phyloP scores from a whole-genome alignment of 305 asterid genomes.

The Fraxinus velutina region DNA sequence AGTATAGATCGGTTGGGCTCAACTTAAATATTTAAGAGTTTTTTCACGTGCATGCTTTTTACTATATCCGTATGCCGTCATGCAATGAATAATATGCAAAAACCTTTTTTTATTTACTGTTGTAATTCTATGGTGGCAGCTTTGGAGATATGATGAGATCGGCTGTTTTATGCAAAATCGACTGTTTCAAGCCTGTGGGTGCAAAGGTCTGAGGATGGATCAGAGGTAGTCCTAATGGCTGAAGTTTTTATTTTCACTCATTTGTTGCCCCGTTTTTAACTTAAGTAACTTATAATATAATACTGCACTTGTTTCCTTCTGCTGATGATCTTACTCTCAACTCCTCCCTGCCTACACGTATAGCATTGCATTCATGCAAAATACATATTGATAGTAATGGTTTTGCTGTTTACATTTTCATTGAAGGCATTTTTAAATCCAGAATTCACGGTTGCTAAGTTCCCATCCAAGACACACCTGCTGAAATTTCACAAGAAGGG shows the following conservation, averaged over 20 bases:
- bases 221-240: conserved; percentile 40
- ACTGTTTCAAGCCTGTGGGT: conserved; percentile 86
- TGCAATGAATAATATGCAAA: conserved; percentile 14
- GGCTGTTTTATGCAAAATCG: conserved; percentile 87
- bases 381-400: not conserved
- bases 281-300: not conserved
- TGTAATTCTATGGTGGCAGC: conserved; percentile 56
- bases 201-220: conserved; percentile 55
- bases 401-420: not conserved
- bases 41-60: conserved; percentile 26
- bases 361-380: not conserved
- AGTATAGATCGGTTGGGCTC: conserved; percentile 92
- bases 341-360: not conserved
- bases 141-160: conserved; percentile 91
- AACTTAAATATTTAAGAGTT: conserved; percentile 32
- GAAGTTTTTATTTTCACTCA: not conserved
- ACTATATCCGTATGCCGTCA: conserved; percentile 10
- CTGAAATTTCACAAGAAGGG: not conserved
- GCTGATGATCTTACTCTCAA: not conserved
- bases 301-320: not conserved
- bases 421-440: not conserved
- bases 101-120: conserved; percentile 29
- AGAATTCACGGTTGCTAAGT: not conserved
- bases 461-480: not conserved
- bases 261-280: not conserved